Conservation (phyloP, 805 yeast species). For the Metschnikowia lochheadii region DNA sequence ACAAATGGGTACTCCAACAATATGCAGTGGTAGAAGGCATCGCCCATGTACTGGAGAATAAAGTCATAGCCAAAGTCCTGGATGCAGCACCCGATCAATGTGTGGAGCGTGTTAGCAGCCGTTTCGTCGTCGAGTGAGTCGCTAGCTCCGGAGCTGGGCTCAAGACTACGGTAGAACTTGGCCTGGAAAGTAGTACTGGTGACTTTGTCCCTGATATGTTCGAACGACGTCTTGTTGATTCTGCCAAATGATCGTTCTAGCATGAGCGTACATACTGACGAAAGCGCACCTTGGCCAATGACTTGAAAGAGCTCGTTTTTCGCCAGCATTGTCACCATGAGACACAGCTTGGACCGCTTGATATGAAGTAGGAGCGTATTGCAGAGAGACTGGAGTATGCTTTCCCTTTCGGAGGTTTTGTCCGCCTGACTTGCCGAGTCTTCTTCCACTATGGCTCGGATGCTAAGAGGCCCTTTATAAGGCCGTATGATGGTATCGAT, state of each 20-base stretch:
- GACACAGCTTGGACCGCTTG: conserved; percentile 61
- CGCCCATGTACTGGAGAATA: conserved; percentile 61
- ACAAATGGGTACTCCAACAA: conserved; percentile 63
- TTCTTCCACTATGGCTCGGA: neutral
- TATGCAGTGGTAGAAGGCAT: conserved; percentile 58
- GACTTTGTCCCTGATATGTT: conserved; percentile 46
- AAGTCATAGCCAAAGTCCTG: conserved; percentile 79
- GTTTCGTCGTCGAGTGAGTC: conserved; percentile 43
- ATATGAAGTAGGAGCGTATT: conserved; percentile 26
- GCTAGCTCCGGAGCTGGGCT: conserved; percentile 31
- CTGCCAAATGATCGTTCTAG: conserved; percentile 60
- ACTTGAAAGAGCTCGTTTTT: conserved; percentile 39
- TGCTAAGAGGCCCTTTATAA: neutral
- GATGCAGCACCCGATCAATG: conserved; percentile 64
- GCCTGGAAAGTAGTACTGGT: conserved; percentile 39
- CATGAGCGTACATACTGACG: conserved; percentile 54
- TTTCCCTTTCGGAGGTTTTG: conserved; percentile 9
- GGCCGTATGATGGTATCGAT: conserved; percentile 48
- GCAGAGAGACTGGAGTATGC: conserved; percentile 8
- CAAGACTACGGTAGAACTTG: conserved; percentile 45
- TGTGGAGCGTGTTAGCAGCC: conserved; percentile 52
- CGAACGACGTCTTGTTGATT: conserved; percentile 51
- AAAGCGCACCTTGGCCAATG: conserved; percentile 55
- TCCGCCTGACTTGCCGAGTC: neutral
- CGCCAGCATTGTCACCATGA: conserved; percentile 37